phyloP scores from a whole-genome alignment of 306 rosid species.

The Vachellia pachyceras region DNA sequence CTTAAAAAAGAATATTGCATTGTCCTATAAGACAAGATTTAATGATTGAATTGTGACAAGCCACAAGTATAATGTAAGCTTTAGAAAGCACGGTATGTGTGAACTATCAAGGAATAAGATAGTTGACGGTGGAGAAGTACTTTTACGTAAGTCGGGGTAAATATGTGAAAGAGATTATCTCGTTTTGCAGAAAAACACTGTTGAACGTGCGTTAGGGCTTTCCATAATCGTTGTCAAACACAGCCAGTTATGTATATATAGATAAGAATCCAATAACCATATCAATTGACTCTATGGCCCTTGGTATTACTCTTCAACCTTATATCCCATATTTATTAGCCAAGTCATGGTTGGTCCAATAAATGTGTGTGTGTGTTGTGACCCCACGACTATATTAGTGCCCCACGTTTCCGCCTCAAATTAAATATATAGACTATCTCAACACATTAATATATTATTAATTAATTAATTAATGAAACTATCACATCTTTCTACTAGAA shows the following conservation, averaged over 20 bases:
- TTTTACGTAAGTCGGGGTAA: too few species aligned
- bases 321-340: constrained; percentile 21
- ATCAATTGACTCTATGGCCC: constrained; percentile 16
- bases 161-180: too few species aligned
- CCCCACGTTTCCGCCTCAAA: background rate
- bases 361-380: background rate
- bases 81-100: background rate
- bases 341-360: constrained; percentile 48
- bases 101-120: constrained; percentile 2
- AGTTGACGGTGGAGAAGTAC: too few species aligned
- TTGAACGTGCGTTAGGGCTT: too few species aligned
- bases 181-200: too few species aligned
- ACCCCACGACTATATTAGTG: background rate
- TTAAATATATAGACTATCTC: background rate
- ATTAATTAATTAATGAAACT: too few species aligned
- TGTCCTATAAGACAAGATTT: background rate
- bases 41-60: background rate
- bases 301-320: background rate
- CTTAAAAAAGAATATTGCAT: background rate
- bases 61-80: background rate
- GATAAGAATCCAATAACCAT: constrained; percentile 2
- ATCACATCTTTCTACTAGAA: too few species aligned
- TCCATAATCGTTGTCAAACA: too few species aligned
- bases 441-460: too few species aligned
- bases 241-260: background rate